phyloP scores from a whole-genome alignment of 306 rosid species.

The Trifolium fragiferum region DNA sequence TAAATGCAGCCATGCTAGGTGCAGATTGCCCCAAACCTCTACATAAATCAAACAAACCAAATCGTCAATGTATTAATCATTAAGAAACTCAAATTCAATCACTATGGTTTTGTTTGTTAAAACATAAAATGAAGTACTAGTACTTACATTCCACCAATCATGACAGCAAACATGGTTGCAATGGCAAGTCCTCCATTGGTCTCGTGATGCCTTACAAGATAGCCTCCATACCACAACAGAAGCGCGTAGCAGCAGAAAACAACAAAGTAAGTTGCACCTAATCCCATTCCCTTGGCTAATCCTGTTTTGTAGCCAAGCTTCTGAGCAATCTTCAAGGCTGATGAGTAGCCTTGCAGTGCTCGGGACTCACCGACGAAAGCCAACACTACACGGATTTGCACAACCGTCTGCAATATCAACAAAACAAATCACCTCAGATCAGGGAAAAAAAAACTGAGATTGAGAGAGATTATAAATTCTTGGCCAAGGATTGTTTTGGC shows the following conservation, averaged over 20 bases:
- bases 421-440: slow-evolving; percentile 41
- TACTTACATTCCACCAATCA: slow-evolving; percentile 95
- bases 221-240: slow-evolving; percentile 97
- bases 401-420: slow-evolving; percentile 71
- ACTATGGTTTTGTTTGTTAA: neutral
- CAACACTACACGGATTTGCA: slow-evolving; percentile 86
- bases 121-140: slow-evolving; percentile 18
- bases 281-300: slow-evolving; percentile 90
- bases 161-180: slow-evolving; percentile 96
- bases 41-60: slow-evolving; percentile 9
- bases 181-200: slow-evolving; percentile 99
- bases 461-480: neutral
- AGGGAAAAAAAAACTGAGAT: slow-evolving; percentile 16
- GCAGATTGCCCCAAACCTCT: slow-evolving; percentile 97
- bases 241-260: slow-evolving; percentile 98
- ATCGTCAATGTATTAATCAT: slow-evolving; percentile 17
- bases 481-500: neutral
- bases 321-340: slow-evolving; percentile 81
- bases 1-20: slow-evolving; percentile 94
- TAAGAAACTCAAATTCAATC: slow-evolving; percentile 4
- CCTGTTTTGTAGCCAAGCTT: slow-evolving; percentile 88
- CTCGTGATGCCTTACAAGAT: slow-evolving; percentile 82
- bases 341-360: slow-evolving; percentile 74
- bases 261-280: slow-evolving; percentile 96
- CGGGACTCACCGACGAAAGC: slow-evolving; percentile 82